A percentile compares a stretch with the other conserved stretches of the same genome.
These are phyloP conservation scores for Xylaria cubensis DNA, from an alignment of 495 filamentous ascomycete genomes.

Conservation along the genomic window DNA sequence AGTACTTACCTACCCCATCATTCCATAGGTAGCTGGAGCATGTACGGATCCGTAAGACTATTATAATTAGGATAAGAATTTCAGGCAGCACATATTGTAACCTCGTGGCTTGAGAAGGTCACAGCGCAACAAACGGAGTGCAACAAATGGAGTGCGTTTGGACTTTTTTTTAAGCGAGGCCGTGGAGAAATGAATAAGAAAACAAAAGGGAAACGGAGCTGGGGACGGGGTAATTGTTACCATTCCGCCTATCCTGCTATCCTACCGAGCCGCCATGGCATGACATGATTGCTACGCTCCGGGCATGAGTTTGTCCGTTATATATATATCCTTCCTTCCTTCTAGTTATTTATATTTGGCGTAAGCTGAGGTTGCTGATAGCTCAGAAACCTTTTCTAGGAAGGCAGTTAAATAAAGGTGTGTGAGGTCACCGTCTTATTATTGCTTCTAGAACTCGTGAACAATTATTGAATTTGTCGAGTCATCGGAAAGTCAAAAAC, in stretches of 20 bases:
- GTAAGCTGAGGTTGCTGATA: slow-evolving; percentile 18
- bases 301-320: slow-evolving; percentile 3
- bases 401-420: background rate
- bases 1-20: background rate
- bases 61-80: background rate
- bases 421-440: background rate
- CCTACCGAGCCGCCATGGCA: background rate
- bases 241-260: background rate
- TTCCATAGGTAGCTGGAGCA: slow-evolving; percentile 1
- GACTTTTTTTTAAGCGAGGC: slow-evolving; percentile 18
- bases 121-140: background rate
- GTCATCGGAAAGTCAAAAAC: background rate
- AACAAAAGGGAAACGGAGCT: background rate
- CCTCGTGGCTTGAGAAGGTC: slow-evolving; percentile 19
- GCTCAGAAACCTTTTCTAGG: background rate
- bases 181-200: background rate
- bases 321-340: slow-evolving; percentile 16
- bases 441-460: slow-evolving; percentile 14
- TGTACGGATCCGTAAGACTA: background rate
- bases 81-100: slow-evolving; percentile 1
- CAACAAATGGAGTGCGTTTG: slow-evolving; percentile 5
- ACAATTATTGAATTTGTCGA: background rate
- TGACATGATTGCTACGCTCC: slow-evolving; percentile 14
- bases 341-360: slow-evolving; percentile 11
- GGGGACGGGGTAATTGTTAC: slow-evolving; percentile 15